phyloP scores from a whole-genome alignment of 140 eudicot genomes.

The Senecio squalidus region DNA sequence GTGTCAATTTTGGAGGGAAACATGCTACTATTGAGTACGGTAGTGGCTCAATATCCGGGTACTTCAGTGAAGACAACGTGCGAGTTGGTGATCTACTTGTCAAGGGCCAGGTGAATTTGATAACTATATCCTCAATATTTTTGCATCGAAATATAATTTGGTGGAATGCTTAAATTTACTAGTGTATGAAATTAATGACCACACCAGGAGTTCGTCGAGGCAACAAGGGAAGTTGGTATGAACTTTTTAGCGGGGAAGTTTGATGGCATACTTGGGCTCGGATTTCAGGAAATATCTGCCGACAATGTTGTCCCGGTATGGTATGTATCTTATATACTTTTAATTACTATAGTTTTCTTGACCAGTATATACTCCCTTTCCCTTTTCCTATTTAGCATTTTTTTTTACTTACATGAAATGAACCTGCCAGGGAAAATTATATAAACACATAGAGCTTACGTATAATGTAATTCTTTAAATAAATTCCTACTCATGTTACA shows the following conservation, averaged over 20 bases:
- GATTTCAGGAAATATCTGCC: conserved; percentile 18
- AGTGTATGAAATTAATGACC: not conserved
- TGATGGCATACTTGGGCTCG: conserved; percentile 37
- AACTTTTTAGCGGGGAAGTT: conserved; percentile 33
- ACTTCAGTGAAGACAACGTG: conserved; percentile 53
- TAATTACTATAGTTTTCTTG: too few species aligned
- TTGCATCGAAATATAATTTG: not conserved
- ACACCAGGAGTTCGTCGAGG: conserved; percentile 34
- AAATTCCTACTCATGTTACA: too few species aligned
- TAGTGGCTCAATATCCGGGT: conserved; percentile 70
- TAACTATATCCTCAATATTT: not conserved
- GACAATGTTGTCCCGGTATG: conserved; percentile 53
- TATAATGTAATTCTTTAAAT: too few species aligned
- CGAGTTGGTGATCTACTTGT: conserved; percentile 49
- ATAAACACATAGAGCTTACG: too few species aligned
- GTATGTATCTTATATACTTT: conserved; percentile 25
- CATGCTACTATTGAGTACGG: conserved; percentile 57
- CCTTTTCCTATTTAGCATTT: too few species aligned
- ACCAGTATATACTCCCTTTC: not conserved
- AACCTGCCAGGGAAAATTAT: too few species aligned
- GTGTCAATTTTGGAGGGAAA: conserved; percentile 37
- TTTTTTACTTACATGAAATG: too few species aligned
- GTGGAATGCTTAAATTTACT: not conserved
- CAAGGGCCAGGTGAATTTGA: conserved; percentile 44
- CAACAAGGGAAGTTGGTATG: conserved; percentile 42